Evolutionary conservation across 306 rosid genomes (phyloP), one percentile per base, ranked within the genome.

Genomic region (Cercis canadensis): DNA sequence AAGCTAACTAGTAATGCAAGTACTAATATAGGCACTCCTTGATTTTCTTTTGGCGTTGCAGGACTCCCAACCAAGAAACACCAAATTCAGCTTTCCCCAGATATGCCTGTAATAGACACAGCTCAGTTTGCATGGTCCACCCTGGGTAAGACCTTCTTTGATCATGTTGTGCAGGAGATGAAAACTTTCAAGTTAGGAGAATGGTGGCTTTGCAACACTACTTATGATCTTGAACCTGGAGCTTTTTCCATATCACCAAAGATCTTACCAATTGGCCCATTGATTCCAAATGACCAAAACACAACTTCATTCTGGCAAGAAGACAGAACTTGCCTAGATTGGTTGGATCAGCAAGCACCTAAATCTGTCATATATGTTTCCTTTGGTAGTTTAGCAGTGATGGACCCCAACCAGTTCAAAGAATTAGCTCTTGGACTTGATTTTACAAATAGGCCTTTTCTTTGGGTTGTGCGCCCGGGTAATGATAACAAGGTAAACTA

Each of bases 161-260:
- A 43, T 29, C 24, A 64, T 50, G 11, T 32, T 47, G 15, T 5
- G 10, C 65, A 45, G 36, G 72, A 57, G 70, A 65, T 65, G 31
- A 33, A 80, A 64, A 46, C 62, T 33, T 0, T 10, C 6, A 19
- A 70, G 21, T 11, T 70, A 7, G 77, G 41, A 64, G 70, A 75
- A 7, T 80, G 80, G 80, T 80, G 81, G 84, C 77, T 80, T 64
- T 80, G 78, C 64, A 75, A 80, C 70, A 64, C 77, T 8, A 17
- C 53, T 10, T 8, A 14, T 51, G 77, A 75, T 40, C 80, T 80
- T 17, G 84, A 80, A 60, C 74, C 77, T 0, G 70, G 7, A 32
- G 58, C 73, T 11, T 51, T 80, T 65, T 50, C 81, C 40, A 50
- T 75, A 14, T 70, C 79, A 69, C 66, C 76, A 33, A 80, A 14